phyloP scores from a whole-genome alignment of 2,329 filamentous ascomycete genomes.

The Talaromyces albobiverticillius region DNA sequence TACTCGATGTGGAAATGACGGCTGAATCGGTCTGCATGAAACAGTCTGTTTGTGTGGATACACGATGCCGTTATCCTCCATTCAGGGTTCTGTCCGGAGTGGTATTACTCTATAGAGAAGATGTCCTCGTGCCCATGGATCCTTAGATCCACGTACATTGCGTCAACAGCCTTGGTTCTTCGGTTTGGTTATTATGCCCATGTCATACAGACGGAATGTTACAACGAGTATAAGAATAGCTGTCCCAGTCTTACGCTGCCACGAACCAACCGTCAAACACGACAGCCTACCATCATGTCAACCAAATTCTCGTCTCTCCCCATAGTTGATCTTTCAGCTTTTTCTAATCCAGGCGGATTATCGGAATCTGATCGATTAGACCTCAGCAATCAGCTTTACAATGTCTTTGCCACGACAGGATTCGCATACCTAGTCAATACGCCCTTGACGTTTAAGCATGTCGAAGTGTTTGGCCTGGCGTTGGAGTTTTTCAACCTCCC shows the following conservation, averaged over 20 bases:
- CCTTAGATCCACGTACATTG: too few species aligned
- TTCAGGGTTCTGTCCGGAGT: background rate
- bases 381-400: slow-evolving; percentile 38
- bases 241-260: too few species aligned
- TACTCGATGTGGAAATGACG: slow-evolving; percentile 4
- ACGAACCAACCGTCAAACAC: background rate
- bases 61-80: background rate
- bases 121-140: background rate
- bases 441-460: slow-evolving; percentile 41
- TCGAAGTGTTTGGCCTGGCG: slow-evolving; percentile 42
- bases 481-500: slow-evolving; percentile 39
- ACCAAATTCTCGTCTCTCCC: slow-evolving; percentile 43
- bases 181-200: background rate
- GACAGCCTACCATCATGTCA: slow-evolving; percentile 28
- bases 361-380: slow-evolving; percentile 23
- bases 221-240: background rate
- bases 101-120: background rate
- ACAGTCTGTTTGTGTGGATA: background rate
- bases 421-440: slow-evolving; percentile 47
- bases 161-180: background rate
- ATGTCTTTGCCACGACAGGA: slow-evolving; percentile 45
- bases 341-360: slow-evolving; percentile 26
- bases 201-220: background rate
- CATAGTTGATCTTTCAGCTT: slow-evolving; percentile 39
- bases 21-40: background rate